Evolutionary conservation across 2,329 filamentous ascomycete species (phyloP), one percentile per base, ranked within the genome.

Genomic region (Alternaria tenuissima): DNA sequence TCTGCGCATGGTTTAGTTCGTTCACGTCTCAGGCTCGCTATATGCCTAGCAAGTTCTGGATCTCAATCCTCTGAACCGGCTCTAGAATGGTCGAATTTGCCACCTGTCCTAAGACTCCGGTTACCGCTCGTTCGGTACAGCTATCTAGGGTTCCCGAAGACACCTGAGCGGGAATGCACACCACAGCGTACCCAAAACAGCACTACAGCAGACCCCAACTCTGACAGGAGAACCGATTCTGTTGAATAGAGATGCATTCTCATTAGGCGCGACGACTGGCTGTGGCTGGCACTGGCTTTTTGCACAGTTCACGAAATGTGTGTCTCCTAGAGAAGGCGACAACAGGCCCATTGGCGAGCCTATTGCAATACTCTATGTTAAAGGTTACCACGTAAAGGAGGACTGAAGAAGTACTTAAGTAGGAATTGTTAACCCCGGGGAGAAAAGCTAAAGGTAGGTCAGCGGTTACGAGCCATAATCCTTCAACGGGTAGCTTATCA

Each of bases 231-330:
- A 41, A 41, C 39, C 5, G 9, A 22, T 20, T 57, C 55, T 34
- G n/a, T 66, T 66, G 26, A 59, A 39, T 16, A 65, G 49, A 56
- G 57, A 57, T 48, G 63, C 59, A 58, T 57, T 63, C 44, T 63
- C 44, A 14, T 62, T 63, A 54, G 52, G 38, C 46, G 57, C 64
- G 24, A 64, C 54, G 41, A 64, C 18, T 6, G 56, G 64, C 28
- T 55, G 39, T 47, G 55, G 55, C 55, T 56, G 57, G 28, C 57
- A 65, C 32, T 62, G 51, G 18, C 49, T 55, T n/a, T 39, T 53
- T 24, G 46, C 54, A 36, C 47, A 43, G 5, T 30, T 47, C 0
- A 41, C 18, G 5, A 61, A 57, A 32, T 32, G 30, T 39, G 54
- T 38, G 11, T 28, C 11, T 46, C 36, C 36, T 30, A 53, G 22